phyloP scores from a whole-genome alignment of 768 basidiomycete genomes.

The Lactifluus rugatus region DNA sequence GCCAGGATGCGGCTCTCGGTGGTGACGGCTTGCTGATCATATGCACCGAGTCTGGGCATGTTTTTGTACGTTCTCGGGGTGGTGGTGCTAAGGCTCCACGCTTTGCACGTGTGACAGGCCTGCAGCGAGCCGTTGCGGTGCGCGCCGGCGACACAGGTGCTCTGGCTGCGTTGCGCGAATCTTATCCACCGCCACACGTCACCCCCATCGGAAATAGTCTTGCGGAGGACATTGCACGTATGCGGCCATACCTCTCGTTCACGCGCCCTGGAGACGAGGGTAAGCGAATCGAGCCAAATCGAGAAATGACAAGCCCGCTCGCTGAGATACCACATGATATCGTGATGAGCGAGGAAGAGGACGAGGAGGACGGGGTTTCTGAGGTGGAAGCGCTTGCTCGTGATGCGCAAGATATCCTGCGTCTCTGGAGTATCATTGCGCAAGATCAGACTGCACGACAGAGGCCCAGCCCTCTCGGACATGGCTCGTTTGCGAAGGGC shows the following conservation, averaged over 20 bases:
- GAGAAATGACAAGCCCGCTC: background rate
- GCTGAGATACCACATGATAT: background rate
- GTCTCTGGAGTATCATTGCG: conserved; percentile 20
- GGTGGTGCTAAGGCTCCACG: conserved; percentile 46
- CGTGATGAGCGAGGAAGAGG: conserved; percentile 18
- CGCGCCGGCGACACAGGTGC: conserved; percentile 78
- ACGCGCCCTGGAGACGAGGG: conserved; percentile 18
- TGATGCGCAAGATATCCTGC: conserved; percentile 29
- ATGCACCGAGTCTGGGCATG: conserved; percentile 91
- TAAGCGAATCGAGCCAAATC: conserved; percentile 5
- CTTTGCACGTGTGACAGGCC: conserved; percentile 67
- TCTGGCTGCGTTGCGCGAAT: conserved; percentile 74
- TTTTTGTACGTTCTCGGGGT: conserved; percentile 70
- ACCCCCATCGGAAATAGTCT: conserved; percentile 45
- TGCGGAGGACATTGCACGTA: conserved; percentile 50
- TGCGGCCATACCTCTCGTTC: conserved; percentile 49
- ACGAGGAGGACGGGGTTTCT: conserved; percentile 22
- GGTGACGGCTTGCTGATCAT: conserved; percentile 82
- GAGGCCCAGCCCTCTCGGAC: background rate
- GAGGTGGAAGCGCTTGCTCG: conserved; percentile 22
- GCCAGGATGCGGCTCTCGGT: conserved; percentile 82
- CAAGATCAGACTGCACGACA: conserved; percentile 7
- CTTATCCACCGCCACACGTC: conserved; percentile 53
- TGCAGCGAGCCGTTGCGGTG: conserved; percentile 82
- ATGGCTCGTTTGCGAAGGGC: background rate